Conservation (phyloP, 306 rosid species). For the Adenanthera pavonina region DNA sequence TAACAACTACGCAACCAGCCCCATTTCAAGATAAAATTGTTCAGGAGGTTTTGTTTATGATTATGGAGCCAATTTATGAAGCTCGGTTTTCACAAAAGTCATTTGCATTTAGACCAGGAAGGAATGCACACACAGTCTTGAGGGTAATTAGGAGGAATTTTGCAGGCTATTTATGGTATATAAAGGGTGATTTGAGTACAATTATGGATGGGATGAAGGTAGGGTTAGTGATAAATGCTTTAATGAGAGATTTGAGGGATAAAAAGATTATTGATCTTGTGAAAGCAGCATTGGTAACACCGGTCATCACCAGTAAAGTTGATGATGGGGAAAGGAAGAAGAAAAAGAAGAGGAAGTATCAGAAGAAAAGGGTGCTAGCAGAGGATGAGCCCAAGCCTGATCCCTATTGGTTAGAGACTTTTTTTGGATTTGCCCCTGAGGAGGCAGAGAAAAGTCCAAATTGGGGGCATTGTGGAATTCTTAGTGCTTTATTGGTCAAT, state of each 20-base stretch:
- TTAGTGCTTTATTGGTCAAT: conserved; percentile 84
- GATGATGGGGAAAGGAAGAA: conserved; percentile 67
- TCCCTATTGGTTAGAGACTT: conserved; percentile 90
- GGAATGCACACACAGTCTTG: conserved; percentile 77
- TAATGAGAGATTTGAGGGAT: conserved; percentile 93
- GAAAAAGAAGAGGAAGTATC: conserved; percentile 83
- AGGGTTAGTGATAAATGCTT: conserved; percentile 75
- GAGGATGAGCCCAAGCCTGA: conserved; percentile 99
- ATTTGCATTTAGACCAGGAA: conserved; percentile 79
- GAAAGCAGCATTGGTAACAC: conserved; percentile 74
- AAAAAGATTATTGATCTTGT: conserved; percentile 78
- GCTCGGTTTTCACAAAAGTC: conserved; percentile 71
- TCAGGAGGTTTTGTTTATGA: conserved; percentile 80
- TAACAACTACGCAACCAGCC: conserved; percentile 75
- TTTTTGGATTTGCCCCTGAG: conserved; percentile 93
- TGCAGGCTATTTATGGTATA: conserved; percentile 90
- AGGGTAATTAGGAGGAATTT: conserved; percentile 83
- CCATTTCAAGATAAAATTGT: conserved; percentile 92
- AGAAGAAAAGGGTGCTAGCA: conserved; percentile 88
- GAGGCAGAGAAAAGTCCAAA: conserved; percentile 84
- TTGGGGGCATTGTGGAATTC: conserved; percentile 95
- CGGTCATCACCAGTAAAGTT: conserved; percentile 60
- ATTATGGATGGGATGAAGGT: conserved; percentile 83
- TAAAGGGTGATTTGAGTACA: conserved; percentile 83
- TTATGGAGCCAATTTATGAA: conserved; percentile 87